These are phyloP conservation scores for Trametes cingulata DNA, from an alignment of 768 basidiomycete genomes.

Conservation along the genomic window DNA sequence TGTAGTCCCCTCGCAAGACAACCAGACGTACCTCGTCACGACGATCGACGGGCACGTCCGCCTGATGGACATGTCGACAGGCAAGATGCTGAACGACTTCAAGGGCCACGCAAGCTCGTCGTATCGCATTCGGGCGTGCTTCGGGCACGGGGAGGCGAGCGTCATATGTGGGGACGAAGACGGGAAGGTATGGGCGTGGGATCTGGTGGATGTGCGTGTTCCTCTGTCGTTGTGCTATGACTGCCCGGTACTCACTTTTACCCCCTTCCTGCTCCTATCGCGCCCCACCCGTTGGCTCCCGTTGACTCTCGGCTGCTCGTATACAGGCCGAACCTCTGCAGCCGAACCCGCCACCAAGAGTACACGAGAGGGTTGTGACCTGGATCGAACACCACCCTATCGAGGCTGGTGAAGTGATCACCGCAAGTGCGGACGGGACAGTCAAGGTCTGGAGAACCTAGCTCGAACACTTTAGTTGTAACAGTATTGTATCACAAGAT, in stretches of 20 bases:
- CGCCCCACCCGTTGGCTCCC: too few relatives aligned
- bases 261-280: neutral
- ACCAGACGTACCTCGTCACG: conserved; percentile 77
- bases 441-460: conserved; percentile 76
- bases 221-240: neutral
- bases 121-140: conserved; percentile 80
- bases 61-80: conserved; percentile 81
- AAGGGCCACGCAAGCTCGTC: conserved; percentile 70
- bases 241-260: conserved; percentile 6
- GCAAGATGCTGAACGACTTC: conserved; percentile 85
- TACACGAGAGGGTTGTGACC: conserved; percentile 82
- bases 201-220: conserved; percentile 80
- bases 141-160: conserved; percentile 79
- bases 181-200: conserved; percentile 91
- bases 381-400: conserved; percentile 92
- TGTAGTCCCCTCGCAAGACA: conserved; percentile 76
- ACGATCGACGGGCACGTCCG: conserved; percentile 85
- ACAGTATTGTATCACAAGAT: neutral
- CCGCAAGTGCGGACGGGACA: conserved; percentile 88
- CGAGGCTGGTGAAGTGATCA: conserved; percentile 81
- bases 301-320: neutral
- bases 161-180: conserved; percentile 90
- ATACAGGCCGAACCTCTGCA: conserved; percentile 66
- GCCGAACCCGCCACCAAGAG: conserved; percentile 74
- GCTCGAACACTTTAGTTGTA: neutral